Evolutionary conservation across 108 stramenopile genomes (phyloP).

Genomic region (Thalassiosira profunda): DNA sequence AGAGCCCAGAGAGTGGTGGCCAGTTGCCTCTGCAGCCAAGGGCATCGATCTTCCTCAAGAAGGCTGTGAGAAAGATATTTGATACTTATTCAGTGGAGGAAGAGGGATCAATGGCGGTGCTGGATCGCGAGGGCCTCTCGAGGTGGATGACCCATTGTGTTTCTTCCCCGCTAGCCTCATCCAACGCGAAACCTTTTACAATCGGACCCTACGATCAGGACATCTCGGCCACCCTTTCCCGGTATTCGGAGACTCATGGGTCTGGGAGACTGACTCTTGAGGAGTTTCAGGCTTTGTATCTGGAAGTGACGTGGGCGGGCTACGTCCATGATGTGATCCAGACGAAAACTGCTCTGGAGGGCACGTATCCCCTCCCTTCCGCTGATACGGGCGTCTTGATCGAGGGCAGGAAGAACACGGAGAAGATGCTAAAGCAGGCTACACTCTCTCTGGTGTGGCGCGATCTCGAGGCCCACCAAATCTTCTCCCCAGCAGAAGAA

Average conservation of each 20-base stretch:
- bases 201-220: constrained; percentile 69
- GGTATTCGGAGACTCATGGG: constrained; percentile 55
- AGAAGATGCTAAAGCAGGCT: constrained; percentile 28
- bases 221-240: constrained; percentile 51
- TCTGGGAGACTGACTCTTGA: constrained; percentile 58
- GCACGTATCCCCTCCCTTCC: background rate
- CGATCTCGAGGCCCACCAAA: constrained; percentile 77
- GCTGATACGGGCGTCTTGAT: constrained; percentile 13
- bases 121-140: constrained; percentile 23
- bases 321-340: constrained; percentile 30
- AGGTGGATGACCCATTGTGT: constrained; percentile 74
- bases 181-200: constrained; percentile 2
- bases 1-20: background rate
- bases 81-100: constrained; percentile 46
- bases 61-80: constrained; percentile 62
- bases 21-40: constrained; percentile 24
- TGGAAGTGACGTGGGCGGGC: constrained; percentile 50
- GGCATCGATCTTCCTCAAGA: constrained; percentile 61
- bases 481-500: constrained; percentile 64
- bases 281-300: constrained; percentile 67
- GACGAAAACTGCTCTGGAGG: background rate
- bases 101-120: background rate
- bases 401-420: constrained; percentile 32
- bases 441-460: constrained; percentile 71
- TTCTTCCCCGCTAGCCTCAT: constrained; percentile 6